Evolutionary conservation across 1,284 basidiomycete genomes (phyloP).

Genomic region (Apiotrichum gracile): DNA sequence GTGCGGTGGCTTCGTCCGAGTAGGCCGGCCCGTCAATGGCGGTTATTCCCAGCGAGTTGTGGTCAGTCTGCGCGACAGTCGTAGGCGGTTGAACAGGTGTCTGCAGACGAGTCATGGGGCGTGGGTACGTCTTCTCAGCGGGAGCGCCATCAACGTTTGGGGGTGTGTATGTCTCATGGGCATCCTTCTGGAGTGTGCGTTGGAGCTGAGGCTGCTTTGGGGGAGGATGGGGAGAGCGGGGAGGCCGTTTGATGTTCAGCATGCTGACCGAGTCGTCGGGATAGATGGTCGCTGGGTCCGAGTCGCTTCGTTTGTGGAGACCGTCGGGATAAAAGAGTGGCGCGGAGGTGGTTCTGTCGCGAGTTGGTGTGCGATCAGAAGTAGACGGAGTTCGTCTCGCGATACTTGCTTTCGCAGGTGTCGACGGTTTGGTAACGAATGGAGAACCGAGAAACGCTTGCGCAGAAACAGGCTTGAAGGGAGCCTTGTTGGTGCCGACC

Average conservation of each 20-base stretch:
- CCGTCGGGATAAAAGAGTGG: neutral
- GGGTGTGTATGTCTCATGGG: neutral
- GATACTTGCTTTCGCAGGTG: neutral
- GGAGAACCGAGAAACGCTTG: neutral
- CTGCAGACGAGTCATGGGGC: neutral
- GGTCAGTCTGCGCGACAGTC: slow-evolving; percentile 2
- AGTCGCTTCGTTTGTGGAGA: neutral
- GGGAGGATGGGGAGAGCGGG: neutral
- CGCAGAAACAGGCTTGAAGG: neutral
- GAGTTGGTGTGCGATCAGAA: too few species aligned
- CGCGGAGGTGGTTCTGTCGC: too few species aligned
- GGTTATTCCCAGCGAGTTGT: slow-evolving; percentile 15
- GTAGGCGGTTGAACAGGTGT: neutral
- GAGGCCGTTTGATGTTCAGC: too few species aligned
- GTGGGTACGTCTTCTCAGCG: neutral
- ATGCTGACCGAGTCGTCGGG: slow-evolving; percentile 1
- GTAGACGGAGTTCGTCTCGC: too few species aligned
- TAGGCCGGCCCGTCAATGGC: slow-evolving; percentile 5
- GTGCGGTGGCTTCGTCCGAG: neutral
- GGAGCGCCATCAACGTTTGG: neutral
- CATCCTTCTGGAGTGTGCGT: neutral
- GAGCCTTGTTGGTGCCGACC: too few species aligned
- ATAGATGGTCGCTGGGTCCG: neutral
- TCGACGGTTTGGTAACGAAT: neutral
- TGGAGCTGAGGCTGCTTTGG: neutral